Evolutionary conservation across 2,329 filamentous ascomycete species (phyloP).

Genomic region (Verticillium albo-atrum): DNA sequence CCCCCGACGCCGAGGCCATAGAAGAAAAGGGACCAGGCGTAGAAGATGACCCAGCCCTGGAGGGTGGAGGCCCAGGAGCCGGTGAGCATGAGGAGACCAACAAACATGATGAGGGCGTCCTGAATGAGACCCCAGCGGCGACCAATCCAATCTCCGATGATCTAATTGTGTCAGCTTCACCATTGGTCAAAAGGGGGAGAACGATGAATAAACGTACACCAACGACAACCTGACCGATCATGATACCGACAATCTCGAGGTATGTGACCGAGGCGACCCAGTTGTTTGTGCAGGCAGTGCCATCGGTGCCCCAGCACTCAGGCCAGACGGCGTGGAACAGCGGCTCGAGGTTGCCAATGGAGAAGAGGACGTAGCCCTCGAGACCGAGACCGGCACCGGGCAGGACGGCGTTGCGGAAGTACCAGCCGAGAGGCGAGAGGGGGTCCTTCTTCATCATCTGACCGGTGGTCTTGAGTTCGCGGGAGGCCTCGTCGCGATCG

Average conservation of each 20-base stretch:
- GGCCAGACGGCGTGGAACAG: constrained; percentile 74
- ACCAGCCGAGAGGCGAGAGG: constrained; percentile 76
- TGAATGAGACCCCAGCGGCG: constrained; percentile 95
- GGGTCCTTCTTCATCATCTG: constrained; percentile 83
- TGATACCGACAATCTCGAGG: constrained; percentile 91
- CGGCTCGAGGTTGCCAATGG: constrained; percentile 86
- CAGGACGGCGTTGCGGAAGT: constrained; percentile 85
- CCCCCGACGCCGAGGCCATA: constrained; percentile 63
- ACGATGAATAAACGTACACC: constrained; percentile 53
- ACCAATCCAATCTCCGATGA: constrained; percentile 70
- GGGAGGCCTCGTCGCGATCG: constrained; percentile 63
- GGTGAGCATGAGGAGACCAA: constrained; percentile 87
- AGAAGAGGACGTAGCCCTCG: constrained; percentile 95
- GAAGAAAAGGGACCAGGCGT: constrained; percentile 91
- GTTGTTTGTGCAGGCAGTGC: constrained; percentile 65
- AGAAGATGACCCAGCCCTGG: constrained; percentile 96
- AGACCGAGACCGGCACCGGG: constrained; percentile 88
- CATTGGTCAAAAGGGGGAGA: neutral
- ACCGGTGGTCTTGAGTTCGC: constrained; percentile 65
- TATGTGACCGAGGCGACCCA: constrained; percentile 87
- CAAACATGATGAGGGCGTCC: constrained; percentile 88
- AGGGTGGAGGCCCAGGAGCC: constrained; percentile 83
- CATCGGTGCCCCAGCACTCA: constrained; percentile 64
- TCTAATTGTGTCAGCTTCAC: constrained; percentile 20
- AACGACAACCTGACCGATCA: constrained; percentile 85